These are phyloP conservation scores for Ceratocystis alfenasii DNA, from an alignment of 2,329 filamentous ascomycete species.

Conservation along the genomic window DNA sequence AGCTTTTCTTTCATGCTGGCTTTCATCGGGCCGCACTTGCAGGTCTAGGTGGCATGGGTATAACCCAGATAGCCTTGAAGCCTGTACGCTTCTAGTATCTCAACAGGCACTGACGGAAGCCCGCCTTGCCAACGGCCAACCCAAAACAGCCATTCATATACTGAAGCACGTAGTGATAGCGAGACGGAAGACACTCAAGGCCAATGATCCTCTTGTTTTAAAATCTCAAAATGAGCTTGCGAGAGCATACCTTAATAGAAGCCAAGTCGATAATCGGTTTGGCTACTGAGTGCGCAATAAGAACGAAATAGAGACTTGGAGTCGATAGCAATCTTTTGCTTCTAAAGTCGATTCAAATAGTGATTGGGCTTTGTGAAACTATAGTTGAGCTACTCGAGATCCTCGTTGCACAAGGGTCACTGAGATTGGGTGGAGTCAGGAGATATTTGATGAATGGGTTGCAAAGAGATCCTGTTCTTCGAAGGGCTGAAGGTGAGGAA, in stretches of 20 bases:
- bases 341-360: too few relatives aligned
- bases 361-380: too few relatives aligned
- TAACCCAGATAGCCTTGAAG: neutral
- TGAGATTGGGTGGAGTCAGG: too few relatives aligned
- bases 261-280: neutral
- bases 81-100: neutral
- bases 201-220: neutral
- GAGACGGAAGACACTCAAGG: too few relatives aligned
- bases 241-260: neutral
- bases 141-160: neutral
- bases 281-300: too few relatives aligned
- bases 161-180: neutral
- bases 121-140: neutral
- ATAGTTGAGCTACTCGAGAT: too few relatives aligned
- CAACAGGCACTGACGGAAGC: neutral
- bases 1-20: neutral
- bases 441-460: too few relatives aligned
- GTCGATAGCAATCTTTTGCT: too few relatives aligned
- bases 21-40: neutral
- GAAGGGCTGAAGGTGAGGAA: too few relatives aligned
- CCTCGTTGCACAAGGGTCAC: too few relatives aligned
- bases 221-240: neutral
- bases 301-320: too few relatives aligned
- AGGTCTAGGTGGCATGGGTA: neutral
- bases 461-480: too few relatives aligned